Evolutionary conservation across 768 basidiomycete species (phyloP), one percentile per base, ranked within the genome.

Genomic region (Kwoniella heveanensis): DNA sequence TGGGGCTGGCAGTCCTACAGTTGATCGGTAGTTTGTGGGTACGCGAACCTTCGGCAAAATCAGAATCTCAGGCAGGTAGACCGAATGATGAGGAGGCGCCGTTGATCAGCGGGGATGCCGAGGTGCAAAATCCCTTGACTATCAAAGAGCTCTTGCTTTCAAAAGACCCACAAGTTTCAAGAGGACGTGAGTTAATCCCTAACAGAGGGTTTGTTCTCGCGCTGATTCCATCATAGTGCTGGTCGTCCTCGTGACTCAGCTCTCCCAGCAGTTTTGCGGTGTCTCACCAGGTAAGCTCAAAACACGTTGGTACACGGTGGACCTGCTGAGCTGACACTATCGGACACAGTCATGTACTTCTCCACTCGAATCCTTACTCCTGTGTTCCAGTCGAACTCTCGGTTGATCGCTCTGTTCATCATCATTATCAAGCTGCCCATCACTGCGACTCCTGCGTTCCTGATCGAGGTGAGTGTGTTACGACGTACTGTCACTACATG

Each of bases 281-380:
- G 64, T 75, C 29, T 71, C 71, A 12, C 76, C 76, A 24, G 69
- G 71, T 72, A 51, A 25, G 68, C 57, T 2, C 6, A 13, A 12
- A n/a, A 22, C 9, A 32, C 13, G 32, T 32, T 32, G 32, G 13
- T 32, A 32, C 32, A 32, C 39, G 6, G 7, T 36, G 32, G 6
- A 7, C 32, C 32, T 44, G 15, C 39, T 44, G 21, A 10, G 55
- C 49, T 54, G 21, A 54, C 22, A 46, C 17, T 48, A 25, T 62
- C 47, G 15, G 48, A 63, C 37, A 54, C 75, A 88, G 92, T 95
- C 26, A 83, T 95, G 58, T 95, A 92, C 78, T 95, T 94, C 81
- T 91, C 89, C 80, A 93, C 91, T 69, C 85, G 88, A 52, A 96
- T 96, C 68, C 84, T 96, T 25, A 87, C 88, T 6, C 88, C 72